phyloP scores from a whole-genome alignment of 2,329 filamentous ascomycete genomes.

The Colletotrichum chrysophilum region DNA sequence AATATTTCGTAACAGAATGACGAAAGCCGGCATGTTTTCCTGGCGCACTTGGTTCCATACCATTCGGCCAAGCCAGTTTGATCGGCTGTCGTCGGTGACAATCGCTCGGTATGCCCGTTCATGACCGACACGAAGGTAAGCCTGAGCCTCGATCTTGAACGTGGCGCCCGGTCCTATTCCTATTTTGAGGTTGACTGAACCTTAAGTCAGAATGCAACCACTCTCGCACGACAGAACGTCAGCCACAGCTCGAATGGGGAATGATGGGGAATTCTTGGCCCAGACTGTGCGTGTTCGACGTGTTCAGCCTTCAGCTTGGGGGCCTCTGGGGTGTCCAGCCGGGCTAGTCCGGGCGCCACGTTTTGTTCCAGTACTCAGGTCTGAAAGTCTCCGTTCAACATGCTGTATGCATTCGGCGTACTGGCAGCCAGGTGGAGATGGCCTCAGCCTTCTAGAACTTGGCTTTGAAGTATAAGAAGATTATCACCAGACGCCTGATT shows the following conservation, averaged over 20 bases:
- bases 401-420: neutral
- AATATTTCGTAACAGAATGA: neutral
- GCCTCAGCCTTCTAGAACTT: neutral
- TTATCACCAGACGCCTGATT: neutral
- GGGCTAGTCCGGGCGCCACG: slow-evolving; percentile 3
- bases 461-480: slow-evolving; percentile 11
- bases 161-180: neutral
- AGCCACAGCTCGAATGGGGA: neutral
- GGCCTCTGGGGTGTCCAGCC: neutral
- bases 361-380: neutral
- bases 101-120: neutral
- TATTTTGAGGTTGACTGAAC: neutral
- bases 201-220: neutral
- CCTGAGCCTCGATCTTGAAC: neutral
- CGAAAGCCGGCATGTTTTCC: neutral
- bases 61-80: neutral
- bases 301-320: neutral
- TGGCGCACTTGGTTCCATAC: neutral
- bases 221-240: neutral
- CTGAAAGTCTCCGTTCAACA: slow-evolving; percentile 3
- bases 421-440: neutral
- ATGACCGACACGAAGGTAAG: neutral
- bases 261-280: neutral
- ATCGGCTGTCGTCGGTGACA: neutral
- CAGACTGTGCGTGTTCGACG: neutral